Percentiles rank a stretch among this genome's conserved stretches.
Conservation (phyloP, 306 rosid species). For the Herpetospermum pedunculosum region DNA sequence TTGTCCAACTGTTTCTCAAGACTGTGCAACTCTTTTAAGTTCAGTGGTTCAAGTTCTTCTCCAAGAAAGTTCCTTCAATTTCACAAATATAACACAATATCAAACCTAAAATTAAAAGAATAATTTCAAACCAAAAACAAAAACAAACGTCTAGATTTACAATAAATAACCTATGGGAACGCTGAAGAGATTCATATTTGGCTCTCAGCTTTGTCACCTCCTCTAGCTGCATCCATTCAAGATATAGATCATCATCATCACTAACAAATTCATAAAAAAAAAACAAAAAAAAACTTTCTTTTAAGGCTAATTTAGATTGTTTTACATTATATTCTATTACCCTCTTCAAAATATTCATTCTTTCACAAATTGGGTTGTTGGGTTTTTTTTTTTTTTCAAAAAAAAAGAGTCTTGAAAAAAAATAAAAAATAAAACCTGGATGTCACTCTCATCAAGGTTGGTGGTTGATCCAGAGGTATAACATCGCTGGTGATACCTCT, state of each 20-base stretch:
- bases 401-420: no score
- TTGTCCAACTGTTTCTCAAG: constrained; percentile 58
- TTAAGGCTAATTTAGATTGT: not conserved
- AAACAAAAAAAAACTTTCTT: not conserved
- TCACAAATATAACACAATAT: not conserved
- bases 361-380: not conserved
- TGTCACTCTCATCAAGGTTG: constrained; percentile 22
- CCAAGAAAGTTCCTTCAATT: constrained; percentile 53
- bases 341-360: not conserved
- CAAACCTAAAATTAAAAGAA: not conserved
- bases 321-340: no score
- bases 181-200: constrained; percentile 56
- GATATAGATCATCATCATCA: not conserved
- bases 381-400: no score
- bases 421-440: constrained; percentile 42
- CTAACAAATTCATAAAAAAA: not conserved
- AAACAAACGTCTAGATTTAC: not conserved
- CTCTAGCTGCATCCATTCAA: constrained; percentile 19
- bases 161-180: constrained; percentile 38
- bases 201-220: constrained; percentile 42
- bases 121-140: not conserved
- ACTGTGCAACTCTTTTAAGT: constrained; percentile 37
- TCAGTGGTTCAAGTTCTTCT: constrained; percentile 62
- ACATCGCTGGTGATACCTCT: constrained; percentile 47
- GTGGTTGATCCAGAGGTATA: constrained; percentile 22